These are phyloP conservation scores for Candida sp. DNA, from an alignment of 1,139 yeast genomes.

Conservation along the genomic window DNA sequence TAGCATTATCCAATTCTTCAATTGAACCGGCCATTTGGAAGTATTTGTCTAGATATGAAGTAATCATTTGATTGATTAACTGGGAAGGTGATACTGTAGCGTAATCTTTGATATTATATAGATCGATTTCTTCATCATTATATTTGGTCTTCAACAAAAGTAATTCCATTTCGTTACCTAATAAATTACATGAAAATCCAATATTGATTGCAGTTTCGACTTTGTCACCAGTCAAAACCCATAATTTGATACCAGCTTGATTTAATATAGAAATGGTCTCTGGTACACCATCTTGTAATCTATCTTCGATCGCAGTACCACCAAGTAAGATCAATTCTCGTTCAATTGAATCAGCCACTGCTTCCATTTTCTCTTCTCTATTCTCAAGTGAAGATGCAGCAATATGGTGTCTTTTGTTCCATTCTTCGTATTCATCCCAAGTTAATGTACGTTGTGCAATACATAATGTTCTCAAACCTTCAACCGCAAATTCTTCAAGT, in stretches of 20 bases:
- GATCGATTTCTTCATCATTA: slow-evolving; percentile 28
- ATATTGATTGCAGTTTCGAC: slow-evolving; percentile 51
- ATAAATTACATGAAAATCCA: slow-evolving; percentile 49
- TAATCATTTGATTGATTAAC: slow-evolving; percentile 54
- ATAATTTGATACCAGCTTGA: slow-evolving; percentile 47
- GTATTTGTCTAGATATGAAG: slow-evolving; percentile 56
- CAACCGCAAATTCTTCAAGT: slow-evolving; percentile 44
- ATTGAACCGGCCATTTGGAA: slow-evolving; percentile 63
- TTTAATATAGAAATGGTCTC: slow-evolving; percentile 42
- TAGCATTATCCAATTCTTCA: slow-evolving; percentile 60
- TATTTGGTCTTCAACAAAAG: slow-evolving; percentile 34
- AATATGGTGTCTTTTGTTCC: slow-evolving; percentile 39
- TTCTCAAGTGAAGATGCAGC: slow-evolving; percentile 43
- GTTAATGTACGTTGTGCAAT: slow-evolving; percentile 43
- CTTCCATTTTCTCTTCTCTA: slow-evolving; percentile 45
- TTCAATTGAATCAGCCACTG: slow-evolving; percentile 46
- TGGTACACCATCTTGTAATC: slow-evolving; percentile 51
- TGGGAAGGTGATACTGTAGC: slow-evolving; percentile 23
- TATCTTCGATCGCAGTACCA: slow-evolving; percentile 53
- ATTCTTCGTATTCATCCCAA: slow-evolving; percentile 40
- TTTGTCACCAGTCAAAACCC: slow-evolving; percentile 53
- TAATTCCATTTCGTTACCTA: slow-evolving; percentile 47
- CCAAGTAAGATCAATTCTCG: slow-evolving; percentile 42
- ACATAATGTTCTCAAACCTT: slow-evolving; percentile 47
- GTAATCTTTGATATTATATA: slow-evolving; percentile 24